Conservation (phyloP, 257 asterid genomes). For the Verbascum thapsus region DNA sequence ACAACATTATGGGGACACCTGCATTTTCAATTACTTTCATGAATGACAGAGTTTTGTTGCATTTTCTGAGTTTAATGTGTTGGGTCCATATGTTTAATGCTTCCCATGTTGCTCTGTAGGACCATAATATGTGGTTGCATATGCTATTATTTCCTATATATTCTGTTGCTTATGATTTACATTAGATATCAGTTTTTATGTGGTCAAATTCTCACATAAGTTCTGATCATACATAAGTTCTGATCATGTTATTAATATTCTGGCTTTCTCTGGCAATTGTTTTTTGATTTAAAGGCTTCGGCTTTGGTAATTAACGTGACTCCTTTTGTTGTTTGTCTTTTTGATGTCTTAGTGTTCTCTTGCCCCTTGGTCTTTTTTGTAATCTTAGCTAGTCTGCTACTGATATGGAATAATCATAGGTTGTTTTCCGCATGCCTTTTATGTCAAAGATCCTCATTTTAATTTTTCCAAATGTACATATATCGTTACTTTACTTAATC, state of each 20-base stretch:
- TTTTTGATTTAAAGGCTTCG: slow-evolving; percentile 1
- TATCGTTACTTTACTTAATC: not conserved
- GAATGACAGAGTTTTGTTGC: slow-evolving; percentile 32
- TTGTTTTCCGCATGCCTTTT: not conserved
- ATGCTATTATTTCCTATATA: slow-evolving; percentile 37
- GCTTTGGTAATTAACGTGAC: not conserved
- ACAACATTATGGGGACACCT: slow-evolving; percentile 31
- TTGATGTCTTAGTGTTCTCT: slow-evolving; percentile 4
- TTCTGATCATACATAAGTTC: too few species aligned
- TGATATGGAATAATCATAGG: not conserved
- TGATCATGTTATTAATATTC: slow-evolving; percentile 3
- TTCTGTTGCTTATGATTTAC: slow-evolving; percentile 19
- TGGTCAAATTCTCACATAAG: slow-evolving; percentile 27
- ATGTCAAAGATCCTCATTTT: slow-evolving; percentile 11
- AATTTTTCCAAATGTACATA: not conserved
- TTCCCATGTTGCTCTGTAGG: slow-evolving; percentile 43
- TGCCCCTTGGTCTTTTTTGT: not conserved
- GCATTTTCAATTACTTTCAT: slow-evolving; percentile 28
- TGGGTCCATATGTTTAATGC: slow-evolving; percentile 52
- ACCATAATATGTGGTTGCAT: slow-evolving; percentile 56
- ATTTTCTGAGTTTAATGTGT: slow-evolving; percentile 38
- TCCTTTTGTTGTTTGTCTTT: not conserved
- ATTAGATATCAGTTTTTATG: slow-evolving; percentile 9
- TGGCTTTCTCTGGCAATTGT: slow-evolving; percentile 1
- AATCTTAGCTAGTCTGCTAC: not conserved